A percentile compares a stretch with the other conserved stretches of the same genome.
phyloP scores from a whole-genome alignment of 164 flowering plant genomes.

The Vitis rotundifolia region DNA sequence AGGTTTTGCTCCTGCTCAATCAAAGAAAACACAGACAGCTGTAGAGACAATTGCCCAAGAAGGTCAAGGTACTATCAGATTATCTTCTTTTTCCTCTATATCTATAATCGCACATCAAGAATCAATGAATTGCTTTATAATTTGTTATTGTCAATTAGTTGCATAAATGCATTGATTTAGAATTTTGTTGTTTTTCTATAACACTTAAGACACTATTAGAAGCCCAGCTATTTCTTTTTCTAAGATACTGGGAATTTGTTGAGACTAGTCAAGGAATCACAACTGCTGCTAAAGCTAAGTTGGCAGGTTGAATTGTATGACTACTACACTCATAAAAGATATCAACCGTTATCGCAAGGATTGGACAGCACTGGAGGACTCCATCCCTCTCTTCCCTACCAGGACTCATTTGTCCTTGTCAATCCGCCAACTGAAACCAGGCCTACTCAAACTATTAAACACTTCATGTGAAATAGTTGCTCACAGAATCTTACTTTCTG shows the following conservation, averaged over 20 bases:
- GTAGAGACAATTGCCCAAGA: constrained; percentile 20
- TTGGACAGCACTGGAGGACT: too few relatives aligned
- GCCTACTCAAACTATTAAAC: too few relatives aligned
- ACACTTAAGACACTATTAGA: not conserved
- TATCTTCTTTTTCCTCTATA: not conserved
- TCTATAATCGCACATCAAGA: not conserved
- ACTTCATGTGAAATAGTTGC: too few relatives aligned
- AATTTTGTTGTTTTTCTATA: not conserved
- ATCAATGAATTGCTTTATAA: not conserved
- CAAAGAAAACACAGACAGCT: constrained; percentile 32
- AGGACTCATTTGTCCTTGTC: too few relatives aligned
- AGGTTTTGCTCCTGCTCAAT: constrained; percentile 69
- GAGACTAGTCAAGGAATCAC: too few relatives aligned
- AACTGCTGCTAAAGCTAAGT: too few relatives aligned
- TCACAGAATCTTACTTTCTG: not conserved
- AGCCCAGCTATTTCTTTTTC: not conserved
- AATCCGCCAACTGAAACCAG: too few relatives aligned
- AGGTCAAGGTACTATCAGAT: constrained; percentile 34
- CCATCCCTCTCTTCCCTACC: too few relatives aligned
- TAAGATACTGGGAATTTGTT: too few relatives aligned
- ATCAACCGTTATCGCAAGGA: too few relatives aligned
- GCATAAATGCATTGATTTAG: not conserved
- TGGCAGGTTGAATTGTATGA: too few relatives aligned
- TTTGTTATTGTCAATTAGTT: not conserved
- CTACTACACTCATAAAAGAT: too few relatives aligned